Conservation (phyloP, 1,284 basidiomycete species). For the Microbotryum silenes-acaulis region DNA sequence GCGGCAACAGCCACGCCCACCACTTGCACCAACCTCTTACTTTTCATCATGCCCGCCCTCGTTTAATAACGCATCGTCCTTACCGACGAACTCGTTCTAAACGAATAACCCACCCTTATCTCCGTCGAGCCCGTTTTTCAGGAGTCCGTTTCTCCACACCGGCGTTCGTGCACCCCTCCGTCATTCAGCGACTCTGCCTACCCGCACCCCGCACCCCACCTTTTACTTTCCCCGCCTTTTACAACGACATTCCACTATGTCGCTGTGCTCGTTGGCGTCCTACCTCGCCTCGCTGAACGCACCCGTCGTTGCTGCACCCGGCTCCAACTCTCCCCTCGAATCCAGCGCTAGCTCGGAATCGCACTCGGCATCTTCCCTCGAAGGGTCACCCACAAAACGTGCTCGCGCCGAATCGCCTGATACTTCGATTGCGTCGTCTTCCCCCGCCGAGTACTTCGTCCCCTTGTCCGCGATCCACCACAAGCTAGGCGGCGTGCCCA, state of each 20-base stretch:
- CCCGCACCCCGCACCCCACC: too few species aligned
- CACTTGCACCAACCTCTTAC: too few species aligned
- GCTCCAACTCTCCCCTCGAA: background rate
- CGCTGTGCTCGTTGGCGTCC: slow-evolving; percentile 18
- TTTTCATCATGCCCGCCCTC: too few species aligned
- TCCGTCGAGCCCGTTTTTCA: too few species aligned
- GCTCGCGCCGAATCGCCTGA: slow-evolving; percentile 29
- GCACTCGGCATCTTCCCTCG: background rate
- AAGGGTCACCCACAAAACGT: slow-evolving; percentile 24
- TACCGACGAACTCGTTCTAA: too few species aligned
- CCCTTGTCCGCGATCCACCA: background rate
- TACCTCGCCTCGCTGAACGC: slow-evolving; percentile 12
- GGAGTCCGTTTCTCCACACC: too few species aligned
- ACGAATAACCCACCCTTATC: too few species aligned
- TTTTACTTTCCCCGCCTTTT: too few species aligned
- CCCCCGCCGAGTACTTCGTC: slow-evolving; percentile 1
- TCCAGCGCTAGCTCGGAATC: background rate
- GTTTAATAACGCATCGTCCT: too few species aligned
- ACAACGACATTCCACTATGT: slow-evolving; percentile 4
- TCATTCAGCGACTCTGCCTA: too few species aligned
- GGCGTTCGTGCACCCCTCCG: too few species aligned
- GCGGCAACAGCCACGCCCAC: too few species aligned
- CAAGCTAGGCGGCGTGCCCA: background rate
- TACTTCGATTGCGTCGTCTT: background rate
- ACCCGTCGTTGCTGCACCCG: background rate